These are phyloP conservation scores for Tricladium varicosporioides DNA, from an alignment of 2,329 filamentous ascomycete species.

Conservation along the genomic window DNA sequence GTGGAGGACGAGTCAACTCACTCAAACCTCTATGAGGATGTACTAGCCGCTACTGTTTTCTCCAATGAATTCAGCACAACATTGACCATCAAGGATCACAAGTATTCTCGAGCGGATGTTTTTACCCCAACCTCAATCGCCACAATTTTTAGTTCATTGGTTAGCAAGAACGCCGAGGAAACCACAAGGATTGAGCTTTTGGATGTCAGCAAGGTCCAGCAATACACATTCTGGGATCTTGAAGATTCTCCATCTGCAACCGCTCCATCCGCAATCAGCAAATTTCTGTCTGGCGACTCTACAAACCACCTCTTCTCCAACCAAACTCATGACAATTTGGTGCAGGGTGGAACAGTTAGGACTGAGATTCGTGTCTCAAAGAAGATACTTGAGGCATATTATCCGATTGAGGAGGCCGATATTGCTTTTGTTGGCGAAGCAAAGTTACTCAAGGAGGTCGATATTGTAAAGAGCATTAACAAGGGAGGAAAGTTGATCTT, in stretches of 20 bases:
- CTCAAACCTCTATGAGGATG: constrained; percentile 89
- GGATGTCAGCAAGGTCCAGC: constrained; percentile 62
- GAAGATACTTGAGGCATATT: constrained; percentile 81
- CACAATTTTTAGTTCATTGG: constrained; percentile 48
- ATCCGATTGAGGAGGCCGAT: constrained; percentile 76
- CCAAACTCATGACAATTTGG: constrained; percentile 64
- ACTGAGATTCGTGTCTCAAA: constrained; percentile 82
- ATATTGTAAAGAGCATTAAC: constrained; percentile 70
- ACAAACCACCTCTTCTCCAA: constrained; percentile 60
- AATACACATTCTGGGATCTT: constrained; percentile 93
- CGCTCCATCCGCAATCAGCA: constrained; percentile 60
- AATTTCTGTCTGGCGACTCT: constrained; percentile 68
- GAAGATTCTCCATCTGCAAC: constrained; percentile 68
- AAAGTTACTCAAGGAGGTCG: constrained; percentile 75
- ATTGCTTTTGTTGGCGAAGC: constrained; percentile 76
- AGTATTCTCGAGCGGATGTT: constrained; percentile 72
- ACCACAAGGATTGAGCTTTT: constrained; percentile 37
- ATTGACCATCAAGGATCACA: constrained; percentile 75
- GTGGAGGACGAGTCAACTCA: constrained; percentile 74
- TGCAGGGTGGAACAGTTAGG: constrained; percentile 74
- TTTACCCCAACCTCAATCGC: constrained; percentile 56
- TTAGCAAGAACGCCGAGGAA: constrained; percentile 40
- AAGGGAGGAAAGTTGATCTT: constrained; percentile 70
- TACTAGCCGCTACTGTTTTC: constrained; percentile 81
- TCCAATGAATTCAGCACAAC: constrained; percentile 61